Evolutionary conservation across 1,284 basidiomycete genomes (phyloP).

Genomic region (Tranzscheliella williamsii): DNA sequence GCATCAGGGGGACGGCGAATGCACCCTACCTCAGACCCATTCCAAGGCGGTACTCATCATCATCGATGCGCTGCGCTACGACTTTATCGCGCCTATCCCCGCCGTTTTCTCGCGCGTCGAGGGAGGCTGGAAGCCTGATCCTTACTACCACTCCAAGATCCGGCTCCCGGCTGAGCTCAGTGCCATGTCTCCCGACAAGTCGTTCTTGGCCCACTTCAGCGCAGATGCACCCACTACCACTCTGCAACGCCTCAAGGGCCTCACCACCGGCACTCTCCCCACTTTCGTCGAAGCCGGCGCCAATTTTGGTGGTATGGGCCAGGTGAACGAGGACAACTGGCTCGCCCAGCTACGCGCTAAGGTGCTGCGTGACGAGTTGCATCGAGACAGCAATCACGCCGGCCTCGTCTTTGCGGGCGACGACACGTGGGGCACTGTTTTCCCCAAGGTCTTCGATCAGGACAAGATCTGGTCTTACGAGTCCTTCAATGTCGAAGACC

Average conservation of each 20-base stretch:
- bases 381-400: conserved; percentile 1
- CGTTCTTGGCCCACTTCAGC: conserved; percentile 84
- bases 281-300: conserved; percentile 92
- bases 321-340: conserved; percentile 82
- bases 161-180: conserved; percentile 77
- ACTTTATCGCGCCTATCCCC: conserved; percentile 78
- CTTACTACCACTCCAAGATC: conserved; percentile 80
- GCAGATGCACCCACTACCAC: conserved; percentile 95
- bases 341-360: conserved; percentile 61
- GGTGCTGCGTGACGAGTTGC: conserved; percentile 2
- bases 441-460: conserved; percentile 73
- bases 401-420: conserved; percentile 82
- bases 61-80: conserved; percentile 90
- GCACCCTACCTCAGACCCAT: conserved; percentile 43
- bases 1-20: conserved; percentile 28
- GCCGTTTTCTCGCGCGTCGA: conserved; percentile 63
- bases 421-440: conserved; percentile 92
- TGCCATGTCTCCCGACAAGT: conserved; percentile 68
- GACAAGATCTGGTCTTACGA: conserved; percentile 83
- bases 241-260: conserved; percentile 88
- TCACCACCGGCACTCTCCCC: conserved; percentile 92
- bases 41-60: conserved; percentile 76
- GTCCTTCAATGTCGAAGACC: conserved; percentile 97
- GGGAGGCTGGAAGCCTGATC: conserved; percentile 44
- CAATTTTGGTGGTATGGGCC: conserved; percentile 74